Evolutionary conservation across 306 rosid genomes (phyloP), one percentile per base, ranked within the genome.

Genomic region (Albizia julibrissin): DNA sequence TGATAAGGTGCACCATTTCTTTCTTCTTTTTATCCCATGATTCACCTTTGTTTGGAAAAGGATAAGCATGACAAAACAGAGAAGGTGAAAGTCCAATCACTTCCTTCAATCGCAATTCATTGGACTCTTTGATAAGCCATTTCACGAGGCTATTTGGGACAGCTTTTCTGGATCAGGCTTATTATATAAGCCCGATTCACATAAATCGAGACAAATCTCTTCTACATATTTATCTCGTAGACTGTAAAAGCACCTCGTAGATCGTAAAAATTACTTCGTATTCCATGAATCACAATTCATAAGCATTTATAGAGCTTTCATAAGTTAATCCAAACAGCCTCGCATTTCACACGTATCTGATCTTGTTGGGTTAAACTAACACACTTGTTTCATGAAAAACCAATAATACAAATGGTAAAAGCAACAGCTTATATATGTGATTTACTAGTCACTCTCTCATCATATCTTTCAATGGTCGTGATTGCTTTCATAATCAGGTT

Each of bases 1-100:
- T 72, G 70, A 80, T 87, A 44, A 52, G 90, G 81, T 86, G 89
- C 84, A 69, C 91, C 89, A 85, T 91, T 86, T 75, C 86, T 86
- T 85, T 88, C 89, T 83, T 80, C 85, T 76, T 85, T 86, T 81
- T 81, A 3, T 77, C 42, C 43, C 24, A 52, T 6, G 61, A 52
- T 21, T 52, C 22, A 19, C 50, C 59, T 52, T 52, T 52, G 61
- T 52, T 52, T 52, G n/a, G 61, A 52, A 16, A 52, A 52, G 61
- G 21, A 52, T 21, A 52, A 52, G 74, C 77, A 69, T 78, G 86
- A 78, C 73, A 43, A 84, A 79, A 19, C 73, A 68, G 80, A 69
- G 16, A 84, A 84, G 80, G 58, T 56, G 78, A 74, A 78, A 74
- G 80, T 44, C 68, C 80, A 81, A 77, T 40, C 52, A 81, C 59